phyloP scores from a whole-genome alignment of 495 filamentous ascomycete species.

The Beverwykella pulmonaria region DNA sequence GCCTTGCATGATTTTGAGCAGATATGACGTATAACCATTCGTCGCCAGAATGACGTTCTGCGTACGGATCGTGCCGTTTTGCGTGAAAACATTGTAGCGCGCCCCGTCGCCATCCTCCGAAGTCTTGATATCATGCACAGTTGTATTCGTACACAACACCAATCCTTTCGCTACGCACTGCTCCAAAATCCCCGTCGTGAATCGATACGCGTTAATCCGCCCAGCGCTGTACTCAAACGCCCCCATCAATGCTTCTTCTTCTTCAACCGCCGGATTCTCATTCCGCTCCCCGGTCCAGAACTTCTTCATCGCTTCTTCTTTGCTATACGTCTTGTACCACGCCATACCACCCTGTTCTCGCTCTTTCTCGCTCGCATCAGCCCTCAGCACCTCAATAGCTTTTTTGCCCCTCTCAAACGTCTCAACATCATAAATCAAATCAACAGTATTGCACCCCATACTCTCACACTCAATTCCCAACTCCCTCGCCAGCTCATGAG shows the following conservation, averaged over 20 bases:
- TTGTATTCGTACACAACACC: conserved; percentile 65
- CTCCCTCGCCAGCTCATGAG: conserved; percentile 57
- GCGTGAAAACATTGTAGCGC: conserved; percentile 55
- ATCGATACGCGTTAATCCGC: conserved; percentile 66
- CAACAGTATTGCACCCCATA: conserved; percentile 56
- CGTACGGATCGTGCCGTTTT: conserved; percentile 57
- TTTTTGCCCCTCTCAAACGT: conserved; percentile 50
- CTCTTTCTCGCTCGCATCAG: conserved; percentile 47
- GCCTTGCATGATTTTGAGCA: conserved; percentile 60
- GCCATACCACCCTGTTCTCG: conserved; percentile 49
- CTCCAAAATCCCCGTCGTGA: conserved; percentile 62
- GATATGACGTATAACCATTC: conserved; percentile 68
- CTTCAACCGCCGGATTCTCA: conserved; percentile 11
- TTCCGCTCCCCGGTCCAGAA: conserved; percentile 45
- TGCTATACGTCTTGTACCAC: conserved; percentile 51
- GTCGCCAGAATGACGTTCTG: conserved; percentile 66
- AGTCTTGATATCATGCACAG: conserved; percentile 50
- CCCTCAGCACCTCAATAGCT: conserved; percentile 52
- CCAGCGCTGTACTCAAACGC: conserved; percentile 63
- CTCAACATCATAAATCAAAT: conserved; percentile 57
- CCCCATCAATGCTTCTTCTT: conserved; percentile 44
- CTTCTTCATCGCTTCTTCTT: conserved; percentile 51
- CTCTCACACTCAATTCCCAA: conserved; percentile 58
- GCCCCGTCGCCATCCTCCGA: conserved; percentile 10
- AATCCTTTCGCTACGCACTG: conserved; percentile 56